These are phyloP conservation scores for Cicer chorassanicum DNA, from an alignment of 306 rosid species.

Conservation along the genomic window DNA sequence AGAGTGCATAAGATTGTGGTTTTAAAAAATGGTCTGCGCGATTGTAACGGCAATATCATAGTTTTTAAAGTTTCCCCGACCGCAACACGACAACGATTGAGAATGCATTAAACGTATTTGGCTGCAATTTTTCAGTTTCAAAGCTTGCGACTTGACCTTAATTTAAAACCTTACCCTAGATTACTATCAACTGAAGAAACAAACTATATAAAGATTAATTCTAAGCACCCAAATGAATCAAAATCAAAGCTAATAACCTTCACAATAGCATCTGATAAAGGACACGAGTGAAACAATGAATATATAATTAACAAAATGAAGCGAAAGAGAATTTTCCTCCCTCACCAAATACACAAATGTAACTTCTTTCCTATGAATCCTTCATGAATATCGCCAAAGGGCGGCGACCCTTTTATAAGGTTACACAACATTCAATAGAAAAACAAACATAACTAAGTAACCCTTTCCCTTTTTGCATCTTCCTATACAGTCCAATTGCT, in stretches of 20 bases:
- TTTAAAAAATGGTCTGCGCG: neutral
- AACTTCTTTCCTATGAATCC: neutral
- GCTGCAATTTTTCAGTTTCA: neutral
- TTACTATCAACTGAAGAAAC: slow-evolving; percentile 24
- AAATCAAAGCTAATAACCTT: slow-evolving; percentile 3
- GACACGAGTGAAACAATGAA: slow-evolving; percentile 33
- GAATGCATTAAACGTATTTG: neutral
- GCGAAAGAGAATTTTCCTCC: slow-evolving; percentile 56
- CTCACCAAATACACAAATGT: slow-evolving; percentile 23
- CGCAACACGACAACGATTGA: neutral
- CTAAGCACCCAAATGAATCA: neutral
- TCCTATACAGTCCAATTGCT: slow-evolving; percentile 48
- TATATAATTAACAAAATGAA: slow-evolving; percentile 39
- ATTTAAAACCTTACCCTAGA: neutral
- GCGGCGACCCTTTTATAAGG: neutral
- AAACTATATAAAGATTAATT: neutral
- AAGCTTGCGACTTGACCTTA: neutral
- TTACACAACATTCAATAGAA: slow-evolving; percentile 32
- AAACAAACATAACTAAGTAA: slow-evolving; percentile 32
- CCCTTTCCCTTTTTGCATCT: slow-evolving; percentile 15
- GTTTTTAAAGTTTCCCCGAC: neutral
- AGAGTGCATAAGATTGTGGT: no score
- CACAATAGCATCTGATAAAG: neutral
- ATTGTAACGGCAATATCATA: neutral
- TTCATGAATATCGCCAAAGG: slow-evolving; percentile 10